phyloP scores from a whole-genome alignment of 768 basidiomycete genomes.

The Rhodosporidiobolus odoratus region DNA sequence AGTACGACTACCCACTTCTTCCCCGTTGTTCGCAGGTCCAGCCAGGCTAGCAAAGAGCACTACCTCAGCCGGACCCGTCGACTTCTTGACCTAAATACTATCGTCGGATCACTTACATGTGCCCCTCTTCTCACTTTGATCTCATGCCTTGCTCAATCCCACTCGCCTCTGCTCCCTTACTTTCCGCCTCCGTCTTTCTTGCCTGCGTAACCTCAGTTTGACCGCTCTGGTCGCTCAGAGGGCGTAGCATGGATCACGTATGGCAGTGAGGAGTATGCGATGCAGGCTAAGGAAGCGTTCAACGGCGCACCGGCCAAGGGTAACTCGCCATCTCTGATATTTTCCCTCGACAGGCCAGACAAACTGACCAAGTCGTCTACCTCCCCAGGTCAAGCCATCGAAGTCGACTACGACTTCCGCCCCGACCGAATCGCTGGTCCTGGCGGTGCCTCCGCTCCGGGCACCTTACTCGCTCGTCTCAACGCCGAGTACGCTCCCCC shows the following conservation, averaged over 20 bases:
- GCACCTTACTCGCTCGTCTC: constrained; percentile 33
- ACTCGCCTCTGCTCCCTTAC: neutral
- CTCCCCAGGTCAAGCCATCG: constrained; percentile 39
- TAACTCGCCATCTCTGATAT: neutral
- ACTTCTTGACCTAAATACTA: neutral
- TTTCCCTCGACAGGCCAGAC: neutral
- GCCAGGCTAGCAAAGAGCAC: neutral
- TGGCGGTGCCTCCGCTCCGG: constrained; percentile 11
- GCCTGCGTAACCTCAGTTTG: constrained; percentile 28
- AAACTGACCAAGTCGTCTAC: too few species aligned
- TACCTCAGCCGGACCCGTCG: neutral
- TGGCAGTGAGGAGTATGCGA: constrained; percentile 34
- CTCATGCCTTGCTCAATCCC: neutral
- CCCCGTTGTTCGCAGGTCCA: neutral
- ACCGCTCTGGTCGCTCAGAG: constrained; percentile 41
- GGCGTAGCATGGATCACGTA: constrained; percentile 38
- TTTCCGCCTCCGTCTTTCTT: neutral
- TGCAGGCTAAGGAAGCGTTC: constrained; percentile 40
- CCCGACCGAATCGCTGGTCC: neutral
- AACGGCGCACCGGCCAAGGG: constrained; percentile 42
- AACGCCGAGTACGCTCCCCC: constrained; percentile 9
- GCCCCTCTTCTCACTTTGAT: neutral
- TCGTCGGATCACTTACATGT: constrained; percentile 12
- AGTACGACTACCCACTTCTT: constrained; percentile 33
- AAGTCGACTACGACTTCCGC: constrained; percentile 35